Evolutionary conservation across 139 green algal genomes (phyloP), one percentile per base, ranked within the genome.

Genomic region (Chlamydomonas applanata): DNA sequence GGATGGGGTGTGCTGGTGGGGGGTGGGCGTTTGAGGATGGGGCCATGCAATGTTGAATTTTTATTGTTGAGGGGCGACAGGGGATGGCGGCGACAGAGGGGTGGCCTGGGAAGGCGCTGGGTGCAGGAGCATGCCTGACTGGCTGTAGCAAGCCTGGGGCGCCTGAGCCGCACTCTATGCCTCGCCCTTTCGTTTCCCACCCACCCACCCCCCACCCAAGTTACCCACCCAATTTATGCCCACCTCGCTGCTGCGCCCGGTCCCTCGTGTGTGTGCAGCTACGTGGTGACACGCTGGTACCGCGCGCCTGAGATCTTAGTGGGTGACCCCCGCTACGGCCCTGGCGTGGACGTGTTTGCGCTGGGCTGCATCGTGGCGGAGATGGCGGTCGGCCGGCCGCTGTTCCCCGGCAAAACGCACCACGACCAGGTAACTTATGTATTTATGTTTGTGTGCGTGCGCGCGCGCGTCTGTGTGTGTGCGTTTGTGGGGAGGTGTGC

Each of bases 201-300:
- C 13, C 45, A 13, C 45, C 16, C 45, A 54, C 45, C 13, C 45
- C 16, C 45, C 13, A 13, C 13, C 16, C 45, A 54, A 54, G 45
- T 13, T 54, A 16, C n/a, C n/a, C n/a, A n/a, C n/a, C n/a, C n/a
- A n/a, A n/a, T n/a, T n/a, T n/a, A n/a, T n/a, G n/a, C n/a, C n/a
- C n/a, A n/a, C n/a, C n/a, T n/a, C n/a, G n/a, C n/a, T n/a, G 45
- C 45, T 54, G 13, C 45, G 45, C 45, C 45, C 45, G 13, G 45
- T 16, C 16, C 45, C 16, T 54, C 13, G 40, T 49, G 40, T 11
- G 40, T 11, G 1, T 89, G 93, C 76, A 81, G 94, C 0, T 92
- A 91, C 68, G 89, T 97, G 35, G 85, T 91, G 70, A 97, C 91
- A 0, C 83, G 91, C 0, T 97, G 91, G 92, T 97, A 97, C 74